phyloP scores from a whole-genome alignment of 805 yeast genomes.

The Schwanniomyces polymorphus region DNA sequence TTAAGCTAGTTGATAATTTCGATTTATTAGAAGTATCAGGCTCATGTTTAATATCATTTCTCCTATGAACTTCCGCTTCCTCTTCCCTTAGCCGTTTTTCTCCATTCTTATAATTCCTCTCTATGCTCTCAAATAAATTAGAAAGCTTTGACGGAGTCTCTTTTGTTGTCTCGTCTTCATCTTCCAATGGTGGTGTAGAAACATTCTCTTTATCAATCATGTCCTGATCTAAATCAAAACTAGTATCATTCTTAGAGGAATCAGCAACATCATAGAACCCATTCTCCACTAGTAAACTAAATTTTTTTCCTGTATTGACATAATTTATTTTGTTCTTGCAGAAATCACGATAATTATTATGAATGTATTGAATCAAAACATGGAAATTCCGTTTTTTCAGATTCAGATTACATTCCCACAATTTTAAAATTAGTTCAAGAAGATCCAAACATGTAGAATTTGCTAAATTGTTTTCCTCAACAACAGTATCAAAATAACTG shows the following conservation, averaged over 20 bases:
- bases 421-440: conserved; percentile 42
- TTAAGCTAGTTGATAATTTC: conserved; percentile 11
- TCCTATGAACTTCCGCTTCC: conserved; percentile 3
- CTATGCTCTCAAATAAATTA: conserved; percentile 18
- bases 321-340: conserved; percentile 25
- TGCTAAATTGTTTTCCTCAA: conserved; percentile 57
- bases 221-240: conserved; percentile 20
- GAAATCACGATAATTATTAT: conserved; percentile 27
- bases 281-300: conserved; percentile 23
- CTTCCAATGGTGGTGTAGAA: conserved; percentile 29
- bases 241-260: conserved; percentile 14
- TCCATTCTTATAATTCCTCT: conserved; percentile 11
- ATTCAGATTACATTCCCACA: conserved; percentile 17
- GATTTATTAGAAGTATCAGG: conserved; percentile 1
- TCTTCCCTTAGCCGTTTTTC: conserved; percentile 20
- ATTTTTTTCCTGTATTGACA: conserved; percentile 28
- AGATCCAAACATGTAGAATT: conserved; percentile 78
- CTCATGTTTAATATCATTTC: neutral
- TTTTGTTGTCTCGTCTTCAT: conserved; percentile 8
- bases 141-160: conserved; percentile 3
- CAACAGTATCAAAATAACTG: conserved; percentile 46
- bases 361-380: conserved; percentile 28
- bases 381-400: conserved; percentile 22
- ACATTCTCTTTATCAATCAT: conserved; percentile 15
- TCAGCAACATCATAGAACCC: conserved; percentile 5